These are phyloP conservation scores for Physcomitrium patens DNA, from an alignment of 225 moss, liverwort and hornwort species.

Conservation along the genomic window DNA sequence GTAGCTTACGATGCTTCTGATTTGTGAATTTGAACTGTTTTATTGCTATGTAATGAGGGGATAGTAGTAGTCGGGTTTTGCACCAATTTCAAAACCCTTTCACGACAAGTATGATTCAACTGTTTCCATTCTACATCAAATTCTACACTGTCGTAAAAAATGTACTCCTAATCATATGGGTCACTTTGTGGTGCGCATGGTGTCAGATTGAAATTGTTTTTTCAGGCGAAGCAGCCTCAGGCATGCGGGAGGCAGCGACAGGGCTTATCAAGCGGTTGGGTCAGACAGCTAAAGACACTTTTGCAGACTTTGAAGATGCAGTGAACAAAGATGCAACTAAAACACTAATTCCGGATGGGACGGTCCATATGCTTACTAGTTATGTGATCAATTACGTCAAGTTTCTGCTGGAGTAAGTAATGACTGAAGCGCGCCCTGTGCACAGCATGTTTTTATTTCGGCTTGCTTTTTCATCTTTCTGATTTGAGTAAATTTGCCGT, in stretches of 20 bases:
- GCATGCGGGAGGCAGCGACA: slow-evolving; percentile 75
- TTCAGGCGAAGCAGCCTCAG: slow-evolving; percentile 70
- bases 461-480: slow-evolving; percentile 8
- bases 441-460: slow-evolving; percentile 9
- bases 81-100: background rate
- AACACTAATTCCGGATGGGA: slow-evolving; percentile 84
- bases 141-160: background rate
- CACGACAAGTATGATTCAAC: background rate
- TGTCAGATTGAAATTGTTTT: slow-evolving; percentile 83
- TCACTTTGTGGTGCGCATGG: slow-evolving; percentile 12
- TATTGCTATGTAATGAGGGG: background rate
- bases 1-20: background rate
- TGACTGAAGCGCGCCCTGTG: background rate
- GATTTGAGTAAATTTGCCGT: background rate
- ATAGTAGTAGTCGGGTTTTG: background rate
- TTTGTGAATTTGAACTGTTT: background rate
- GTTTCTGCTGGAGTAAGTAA: slow-evolving; percentile 87
- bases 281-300: slow-evolving; percentile 82
- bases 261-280: slow-evolving; percentile 78
- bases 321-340: slow-evolving; percentile 97
- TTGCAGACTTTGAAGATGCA: slow-evolving; percentile 95
- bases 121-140: background rate
- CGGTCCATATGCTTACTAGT: slow-evolving; percentile 93
- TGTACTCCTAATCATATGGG: background rate
- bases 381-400: slow-evolving; percentile 98